Base-by-base conservation (phyloP, 768 basidiomycete genomes). In the Austroboletus festivus region DNA sequence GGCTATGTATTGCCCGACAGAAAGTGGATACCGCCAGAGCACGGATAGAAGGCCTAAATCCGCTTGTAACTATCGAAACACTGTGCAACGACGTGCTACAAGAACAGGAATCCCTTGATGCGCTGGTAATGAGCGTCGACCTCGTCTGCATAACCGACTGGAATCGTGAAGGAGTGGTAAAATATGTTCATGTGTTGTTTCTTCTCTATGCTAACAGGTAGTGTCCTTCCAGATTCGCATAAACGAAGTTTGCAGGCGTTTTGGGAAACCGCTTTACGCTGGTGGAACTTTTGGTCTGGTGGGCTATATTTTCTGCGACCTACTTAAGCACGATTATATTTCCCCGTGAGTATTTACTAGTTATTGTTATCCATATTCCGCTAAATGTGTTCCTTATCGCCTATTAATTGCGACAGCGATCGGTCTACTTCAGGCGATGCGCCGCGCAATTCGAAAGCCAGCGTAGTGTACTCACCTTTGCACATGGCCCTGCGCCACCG, bases 301-400 rank as follows among this genome's bases (percentile, higher is more conserved):
- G 39, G 95, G 95, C 15, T 99, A 92, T 69, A 91, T 96, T 60
- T 96, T 97, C 63, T 92, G 91, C 53, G 94, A 98, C 65, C 76
- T 99, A 47, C 73, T 93, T 48, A 76, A 80, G 47, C 95, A 96
- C 60, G 85, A 93, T 52, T 92, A 86, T 65, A 81, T 96, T 53
- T 72, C 83, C 39, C 81, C 85, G 95, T 94, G 70, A 71, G 93
- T 67, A 34, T 33, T 41, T 31, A 38, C 21, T 21, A 33, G n/a
- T 41, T 22, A 48, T 7, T 33, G 48, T n/a, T n/a, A n/a, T n/a
- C n/a, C n/a, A n/a, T n/a, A 40, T 43, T 50, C 10, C 13, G 47
- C 49, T 52, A 44, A 54, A 40, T 39, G 35, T 28, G 23, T 38
- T n/a, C 19, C 34, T 53, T 52, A 55, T 54, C 38, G 20, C 44